Evolutionary conservation across 176 grass and related monocot genomes (phyloP).

Genomic region (Poa pratensis): DNA sequence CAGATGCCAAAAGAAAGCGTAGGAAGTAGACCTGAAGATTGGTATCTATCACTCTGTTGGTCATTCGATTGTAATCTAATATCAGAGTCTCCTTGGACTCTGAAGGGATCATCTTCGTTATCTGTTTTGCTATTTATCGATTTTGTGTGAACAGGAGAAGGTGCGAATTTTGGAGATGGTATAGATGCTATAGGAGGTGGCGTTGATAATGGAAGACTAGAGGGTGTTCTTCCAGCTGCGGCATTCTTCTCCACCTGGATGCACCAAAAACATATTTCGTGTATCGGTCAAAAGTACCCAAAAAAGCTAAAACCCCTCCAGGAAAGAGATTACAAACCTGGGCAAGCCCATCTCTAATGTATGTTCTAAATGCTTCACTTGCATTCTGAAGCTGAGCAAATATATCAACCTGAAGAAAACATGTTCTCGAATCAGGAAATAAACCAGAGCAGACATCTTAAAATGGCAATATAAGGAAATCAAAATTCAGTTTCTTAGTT

Average conservation of each 20-base stretch:
- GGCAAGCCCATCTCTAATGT: conserved; percentile 93
- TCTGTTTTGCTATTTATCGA: conserved; percentile 57
- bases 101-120: conserved; percentile 65
- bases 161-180: conserved; percentile 89
- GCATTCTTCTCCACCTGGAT: conserved; percentile 98
- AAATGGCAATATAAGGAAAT: not conserved
- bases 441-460: not conserved
- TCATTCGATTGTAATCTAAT: conserved; percentile 56
- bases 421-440: conserved; percentile 14
- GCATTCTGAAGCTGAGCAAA: conserved; percentile 99
- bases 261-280: conserved; percentile 11
- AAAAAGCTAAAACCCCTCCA: not conserved
- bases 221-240: conserved; percentile 80
- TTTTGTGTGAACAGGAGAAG: conserved; percentile 91
- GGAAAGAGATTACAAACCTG: conserved; percentile 58
- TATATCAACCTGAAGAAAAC: conserved; percentile 83
- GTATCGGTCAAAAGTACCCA: not conserved
- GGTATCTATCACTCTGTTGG: conserved; percentile 60
- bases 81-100: conserved; percentile 56
- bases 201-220: conserved; percentile 85
- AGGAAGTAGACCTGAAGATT: conserved; percentile 60
- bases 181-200: conserved; percentile 90
- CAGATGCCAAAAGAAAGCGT: not conserved
- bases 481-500: not conserved
- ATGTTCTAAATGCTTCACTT: conserved; percentile 98